Percentiles rank a stretch among this genome's conserved stretches.
Conservation (phyloP, 345 rosid species). For the Turnera subulata region DNA sequence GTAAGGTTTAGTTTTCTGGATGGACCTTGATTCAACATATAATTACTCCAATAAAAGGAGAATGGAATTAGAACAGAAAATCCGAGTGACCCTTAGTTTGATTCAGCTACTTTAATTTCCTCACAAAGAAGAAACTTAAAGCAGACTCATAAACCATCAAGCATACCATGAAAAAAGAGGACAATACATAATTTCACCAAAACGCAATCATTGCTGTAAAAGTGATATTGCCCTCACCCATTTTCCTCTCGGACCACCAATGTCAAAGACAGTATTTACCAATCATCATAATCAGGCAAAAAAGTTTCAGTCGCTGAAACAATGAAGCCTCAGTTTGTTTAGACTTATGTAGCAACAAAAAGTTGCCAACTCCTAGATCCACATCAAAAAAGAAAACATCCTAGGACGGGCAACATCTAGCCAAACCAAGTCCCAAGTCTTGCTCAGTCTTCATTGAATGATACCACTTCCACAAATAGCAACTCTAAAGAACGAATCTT, state of each 20-base stretch:
- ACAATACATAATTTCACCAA: too few species aligned
- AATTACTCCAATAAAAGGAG: too few species aligned
- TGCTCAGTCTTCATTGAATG: not conserved
- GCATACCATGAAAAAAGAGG: too few species aligned
- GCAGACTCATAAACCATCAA: too few species aligned
- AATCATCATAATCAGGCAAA: not conserved
- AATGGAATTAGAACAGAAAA: too few species aligned
- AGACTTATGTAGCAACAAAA: not conserved
- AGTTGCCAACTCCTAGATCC: not conserved
- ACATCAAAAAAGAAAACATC: not conserved
- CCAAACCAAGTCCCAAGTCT: not conserved
- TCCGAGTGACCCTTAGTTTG: too few species aligned
- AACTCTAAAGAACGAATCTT: constrained; percentile 3
- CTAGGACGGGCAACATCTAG: not conserved
- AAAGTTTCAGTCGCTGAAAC: not conserved
- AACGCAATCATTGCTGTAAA: not conserved
- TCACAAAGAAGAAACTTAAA: too few species aligned
- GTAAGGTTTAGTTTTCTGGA: too few species aligned
- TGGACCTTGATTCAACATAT: too few species aligned
- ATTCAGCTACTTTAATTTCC: too few species aligned
- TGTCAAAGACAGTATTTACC: not conserved
- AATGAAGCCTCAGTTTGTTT: not conserved
- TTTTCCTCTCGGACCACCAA: not conserved
- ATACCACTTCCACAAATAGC: not conserved
- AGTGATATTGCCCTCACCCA: not conserved